A percentile compares a stretch with the other conserved stretches of the same genome.
These are phyloP conservation scores for Hemileia vastatrix DNA, from an alignment of 1,284 basidiomycete species.

Conservation along the genomic window DNA sequence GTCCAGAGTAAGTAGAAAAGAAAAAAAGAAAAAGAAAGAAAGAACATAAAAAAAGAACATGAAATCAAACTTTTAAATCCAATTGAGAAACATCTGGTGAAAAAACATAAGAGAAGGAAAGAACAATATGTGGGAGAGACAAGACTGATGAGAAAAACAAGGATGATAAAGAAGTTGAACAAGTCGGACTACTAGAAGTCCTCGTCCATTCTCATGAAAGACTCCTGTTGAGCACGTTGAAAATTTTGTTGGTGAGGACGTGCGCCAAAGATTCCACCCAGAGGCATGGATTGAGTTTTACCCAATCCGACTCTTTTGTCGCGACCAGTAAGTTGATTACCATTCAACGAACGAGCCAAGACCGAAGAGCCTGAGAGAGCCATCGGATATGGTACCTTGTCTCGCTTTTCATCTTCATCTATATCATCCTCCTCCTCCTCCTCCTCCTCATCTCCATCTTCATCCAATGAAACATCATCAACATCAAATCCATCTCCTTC, in stretches of 20 bases:
- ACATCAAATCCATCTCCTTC: constrained; percentile 20
- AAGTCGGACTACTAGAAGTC: no score
- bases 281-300: constrained; percentile 21
- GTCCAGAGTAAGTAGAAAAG: no score
- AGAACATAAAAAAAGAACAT: no score
- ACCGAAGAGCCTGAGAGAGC: not conserved
- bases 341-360: not conserved
- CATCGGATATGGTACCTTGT: not conserved
- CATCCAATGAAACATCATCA: constrained; percentile 11
- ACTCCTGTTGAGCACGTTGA: constrained; percentile 12
- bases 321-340: no score
- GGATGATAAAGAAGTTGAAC: no score
- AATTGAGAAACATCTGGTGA: no score
- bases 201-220: constrained; percentile 22
- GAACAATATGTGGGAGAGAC: no score
- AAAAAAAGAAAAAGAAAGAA: no score
- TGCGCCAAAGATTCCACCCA: constrained; percentile 20
- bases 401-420: not conserved
- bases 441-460: not conserved
- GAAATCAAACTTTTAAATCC: no score
- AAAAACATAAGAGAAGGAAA: no score
- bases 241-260: constrained; percentile 18
- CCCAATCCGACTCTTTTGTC: constrained; percentile 9
- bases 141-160: no score
- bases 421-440: constrained; percentile 4